Evolutionary conservation across 2,329 filamentous ascomycete genomes (phyloP), one percentile per base, ranked within the genome.

Genomic region (Colletotrichum chlorophyti): DNA sequence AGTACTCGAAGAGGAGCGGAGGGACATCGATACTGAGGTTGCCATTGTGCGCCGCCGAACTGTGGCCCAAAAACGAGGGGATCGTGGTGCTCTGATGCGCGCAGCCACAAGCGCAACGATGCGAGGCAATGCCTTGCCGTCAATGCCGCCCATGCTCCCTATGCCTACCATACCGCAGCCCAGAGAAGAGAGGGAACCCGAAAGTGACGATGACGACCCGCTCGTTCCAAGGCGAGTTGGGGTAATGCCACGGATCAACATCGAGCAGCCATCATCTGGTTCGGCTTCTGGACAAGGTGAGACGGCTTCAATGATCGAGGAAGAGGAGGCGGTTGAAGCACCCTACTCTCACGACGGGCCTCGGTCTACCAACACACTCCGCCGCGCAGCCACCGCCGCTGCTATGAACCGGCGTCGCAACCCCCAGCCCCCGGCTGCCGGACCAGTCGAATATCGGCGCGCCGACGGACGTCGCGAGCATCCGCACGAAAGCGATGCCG

Each of bases 401-500:
- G 89, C 91, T 27, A 85, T 86, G 11, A 92, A 86, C 65, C 86
- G 90, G 53, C 83, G 85, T 21, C 81, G 89, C 43, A 81, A 91
- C 63, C 86, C 85, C 63, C 76, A 81, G 45, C 76, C 84, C 35
- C 74, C 82, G 50, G 76, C 82, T 64, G 75, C 79, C 65, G 76
- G 85, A 2, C 79, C 75, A 34, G 80, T 87, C 41, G 76, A 87
- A 64, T 90, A 89, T 68, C 83, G 87, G 40, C 83, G 88, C 41
- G 88, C 89, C 12, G 88, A 91, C 71, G 87, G 88, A 6, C 81
- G 87, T 37, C 79, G 84, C 37, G 89, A 93, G 66, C 82, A 92
- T 65, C 91, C 91, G 4, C 91, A 95, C 70, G 91, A 95, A 72
- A 94, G 91, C 63, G 91, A 95, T 69, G 91, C 91, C 4, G 91